Base-by-base conservation (phyloP, 1,139 yeast genomes). In the Candida sojae region DNA sequence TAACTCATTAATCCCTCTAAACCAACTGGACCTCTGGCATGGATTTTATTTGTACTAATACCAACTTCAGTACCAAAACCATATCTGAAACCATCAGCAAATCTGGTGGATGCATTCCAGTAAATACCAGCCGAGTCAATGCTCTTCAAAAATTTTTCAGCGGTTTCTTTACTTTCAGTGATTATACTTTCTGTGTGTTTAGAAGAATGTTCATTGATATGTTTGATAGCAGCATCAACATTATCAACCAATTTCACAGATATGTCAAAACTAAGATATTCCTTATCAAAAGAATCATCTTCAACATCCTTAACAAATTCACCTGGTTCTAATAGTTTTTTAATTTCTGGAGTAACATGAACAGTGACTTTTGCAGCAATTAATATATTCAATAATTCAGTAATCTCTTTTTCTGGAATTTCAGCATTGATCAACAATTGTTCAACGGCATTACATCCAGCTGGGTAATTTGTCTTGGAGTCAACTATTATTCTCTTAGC, bases 11-110 rank as follows among this genome's bases (percentile, higher is more conserved):
- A 77, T 1, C 99, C 99, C 63, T 95, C 99, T 42, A 95, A 78
- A 2, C 99, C 99, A 34, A 95, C 98, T 10, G 99, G 99, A 0
- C 99, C 99, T 60, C 99, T 81, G 11, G 99, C 97, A 64, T 95
- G 99, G 56, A 95, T 90, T 66, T 93, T 93, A 63, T 92, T 91
- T 42, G 99, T 95, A 51, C 96, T 87, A 52, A 95, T 92, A 37
- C 99, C 99, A 29, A 95, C 99, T 67, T 95, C 99, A 7, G 99
- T 87, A 46, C 99, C 99, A 64, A 95, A 93, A 0, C 99, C 99
- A 63, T 91, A 95, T 64, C 99, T 82, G 75, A 90, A 93, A 2
- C 99, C 99, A 68, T 95, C 99, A 8, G 99, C 98, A 70, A 95
- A 95, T 62, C 99, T 79, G 2, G 98, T 90, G 8, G 96, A 88